Percentiles rank a stretch among this genome's conserved stretches.
phyloP scores from a whole-genome alignment of 2,329 filamentous ascomycete genomes.

The Xylaria multiplex region DNA sequence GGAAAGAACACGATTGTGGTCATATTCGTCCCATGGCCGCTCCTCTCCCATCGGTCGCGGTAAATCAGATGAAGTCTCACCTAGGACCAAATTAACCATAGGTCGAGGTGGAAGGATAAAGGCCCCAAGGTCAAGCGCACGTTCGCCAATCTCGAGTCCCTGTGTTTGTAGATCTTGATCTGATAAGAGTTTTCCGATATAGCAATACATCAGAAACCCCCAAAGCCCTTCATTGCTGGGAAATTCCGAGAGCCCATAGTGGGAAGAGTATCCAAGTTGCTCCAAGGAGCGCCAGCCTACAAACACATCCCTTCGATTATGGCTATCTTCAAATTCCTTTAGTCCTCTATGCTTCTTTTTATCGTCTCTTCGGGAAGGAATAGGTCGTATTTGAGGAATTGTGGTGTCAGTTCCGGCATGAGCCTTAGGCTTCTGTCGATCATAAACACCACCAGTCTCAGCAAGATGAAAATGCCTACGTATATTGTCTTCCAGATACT shows the following conservation, averaged over 20 bases:
- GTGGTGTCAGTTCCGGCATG: not conserved
- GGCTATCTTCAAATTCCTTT: not conserved
- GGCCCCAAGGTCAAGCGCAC: not conserved
- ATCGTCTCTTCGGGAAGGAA: not conserved
- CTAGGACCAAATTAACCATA: slow-evolving; percentile 34
- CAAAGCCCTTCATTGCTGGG: slow-evolving; percentile 3
- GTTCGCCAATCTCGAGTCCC: slow-evolving; percentile 28
- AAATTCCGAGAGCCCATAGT: not conserved
- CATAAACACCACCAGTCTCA: not conserved
- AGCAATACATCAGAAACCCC: slow-evolving; percentile 40
- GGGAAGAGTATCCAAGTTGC: not conserved
- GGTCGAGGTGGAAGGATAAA: slow-evolving; percentile 36
- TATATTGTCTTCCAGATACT: not conserved
- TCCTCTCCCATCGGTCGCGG: too few species aligned
- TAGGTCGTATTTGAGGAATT: not conserved
- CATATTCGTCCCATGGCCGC: not conserved
- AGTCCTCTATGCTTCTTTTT: not conserved
- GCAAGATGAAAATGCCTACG: not conserved
- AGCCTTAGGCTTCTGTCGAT: not conserved
- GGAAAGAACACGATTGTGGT: not conserved
- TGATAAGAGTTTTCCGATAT: slow-evolving; percentile 33
- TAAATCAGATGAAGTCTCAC: not conserved
- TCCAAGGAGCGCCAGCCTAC: not conserved
- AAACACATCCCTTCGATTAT: not conserved
- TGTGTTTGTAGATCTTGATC: slow-evolving; percentile 36